Evolutionary conservation across 768 basidiomycete genomes (phyloP), one percentile per base, ranked within the genome.

Genomic region (Galerina sulciceps): DNA sequence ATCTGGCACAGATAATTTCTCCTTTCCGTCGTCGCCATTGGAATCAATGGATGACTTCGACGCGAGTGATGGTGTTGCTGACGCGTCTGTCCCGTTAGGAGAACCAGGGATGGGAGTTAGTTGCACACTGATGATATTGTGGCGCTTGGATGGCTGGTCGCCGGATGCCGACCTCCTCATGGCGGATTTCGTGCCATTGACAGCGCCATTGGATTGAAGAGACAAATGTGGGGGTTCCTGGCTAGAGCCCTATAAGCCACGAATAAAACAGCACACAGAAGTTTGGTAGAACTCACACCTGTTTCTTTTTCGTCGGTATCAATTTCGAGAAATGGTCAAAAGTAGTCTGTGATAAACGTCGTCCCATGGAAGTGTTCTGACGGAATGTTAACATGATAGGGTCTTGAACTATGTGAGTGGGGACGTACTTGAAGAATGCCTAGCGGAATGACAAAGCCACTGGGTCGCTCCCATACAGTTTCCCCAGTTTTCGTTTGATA

Each of bases 401-500:
- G 36, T 60, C 38, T 40, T 62, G 53, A 53, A 51, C 13, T 36
- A 41, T 22, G 48, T 41, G 34, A 23, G 52, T 40, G 36, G 14
- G 46, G 43, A 66, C 77, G 66, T 65, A 87, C 93, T 81, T 96
- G 94, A 15, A 96, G 86, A 63, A 94, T 85, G 11, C 89, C 89
- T 51, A 98, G 78, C 36, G 95, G 95, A 60, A 98, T 96, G 31
- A 98, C 90, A 70, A 97, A 95, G 35, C 88, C 91, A 20, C 81
- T 74, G 13, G 95, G 95, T n/a, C 90, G 84, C 58, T 93, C 93
- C 95, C 95, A 98, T 36, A 93, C 89, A 1, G 95, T 96, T 66
- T 93, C 90, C 1, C 90, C 89, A 1, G 92, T 89, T 72, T 93
- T 89, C 10, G 94, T 97, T 67, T 96, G 94, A 74, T 96, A 96